phyloP scores from a whole-genome alignment of 208 protist genomes.

The Leptomonas seymouri region DNA sequence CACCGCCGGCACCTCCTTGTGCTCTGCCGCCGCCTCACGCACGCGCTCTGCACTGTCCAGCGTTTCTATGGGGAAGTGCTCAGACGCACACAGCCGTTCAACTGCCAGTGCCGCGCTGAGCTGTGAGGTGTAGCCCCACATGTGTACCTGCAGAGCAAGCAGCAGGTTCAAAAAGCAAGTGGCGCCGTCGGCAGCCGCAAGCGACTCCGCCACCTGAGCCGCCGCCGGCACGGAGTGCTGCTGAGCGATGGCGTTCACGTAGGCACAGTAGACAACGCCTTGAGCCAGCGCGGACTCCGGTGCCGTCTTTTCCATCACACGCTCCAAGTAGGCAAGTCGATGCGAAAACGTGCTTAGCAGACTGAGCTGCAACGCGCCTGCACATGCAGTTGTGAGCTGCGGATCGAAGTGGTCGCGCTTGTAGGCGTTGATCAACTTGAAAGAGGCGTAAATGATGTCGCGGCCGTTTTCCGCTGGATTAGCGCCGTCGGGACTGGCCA shows the following conservation, averaged over 20 bases:
- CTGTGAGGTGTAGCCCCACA: conserved; percentile 7
- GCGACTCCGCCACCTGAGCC: conserved; percentile 21
- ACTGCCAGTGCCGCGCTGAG: background rate
- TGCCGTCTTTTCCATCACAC: conserved; percentile 53
- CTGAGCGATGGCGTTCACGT: conserved; percentile 37
- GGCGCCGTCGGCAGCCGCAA: conserved; percentile 14
- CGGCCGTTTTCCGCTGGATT: conserved; percentile 36
- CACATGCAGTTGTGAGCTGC: conserved; percentile 42
- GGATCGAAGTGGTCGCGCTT: conserved; percentile 31
- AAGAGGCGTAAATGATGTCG: conserved; percentile 40
- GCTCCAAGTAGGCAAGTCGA: conserved; percentile 44
- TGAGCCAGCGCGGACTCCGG: conserved; percentile 38
- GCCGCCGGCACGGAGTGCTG: conserved; percentile 39
- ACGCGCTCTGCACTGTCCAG: conserved; percentile 27
- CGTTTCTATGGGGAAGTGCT: conserved; percentile 30
- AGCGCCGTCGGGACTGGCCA: conserved; percentile 32
- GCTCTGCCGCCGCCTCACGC: background rate
- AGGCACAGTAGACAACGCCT: conserved; percentile 50
- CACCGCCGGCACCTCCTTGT: conserved; percentile 18
- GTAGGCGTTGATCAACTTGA: conserved; percentile 38
- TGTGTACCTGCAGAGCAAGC: conserved; percentile 20
- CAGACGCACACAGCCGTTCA: conserved; percentile 3
- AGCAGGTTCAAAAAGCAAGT: conserved; percentile 41
- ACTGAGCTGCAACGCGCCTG: conserved; percentile 52
- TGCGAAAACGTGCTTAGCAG: conserved; percentile 56